Evolutionary conservation across 805 yeast genomes (phyloP).

Genomic region (Blastobotrys peoriensis): DNA sequence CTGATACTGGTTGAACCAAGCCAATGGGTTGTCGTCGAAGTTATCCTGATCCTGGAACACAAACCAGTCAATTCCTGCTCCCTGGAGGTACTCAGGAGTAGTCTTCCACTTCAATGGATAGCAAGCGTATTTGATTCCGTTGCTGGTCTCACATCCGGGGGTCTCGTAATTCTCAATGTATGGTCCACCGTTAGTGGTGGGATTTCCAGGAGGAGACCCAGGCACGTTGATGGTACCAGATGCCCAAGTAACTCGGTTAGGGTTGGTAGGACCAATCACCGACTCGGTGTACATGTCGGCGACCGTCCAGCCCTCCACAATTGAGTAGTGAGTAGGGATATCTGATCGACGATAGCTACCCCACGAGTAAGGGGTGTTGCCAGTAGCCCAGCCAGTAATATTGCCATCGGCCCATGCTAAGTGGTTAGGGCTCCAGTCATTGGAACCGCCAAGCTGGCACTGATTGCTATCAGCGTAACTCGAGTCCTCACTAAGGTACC

Average conservation of each 20-base stretch:
- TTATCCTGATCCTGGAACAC: constrained; percentile 20
- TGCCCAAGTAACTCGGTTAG: constrained; percentile 24
- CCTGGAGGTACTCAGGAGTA: constrained; percentile 17
- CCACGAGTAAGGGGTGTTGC: constrained; percentile 19
- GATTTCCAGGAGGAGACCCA: constrained; percentile 18
- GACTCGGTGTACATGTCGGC: constrained; percentile 24
- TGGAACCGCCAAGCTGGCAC: constrained; percentile 19
- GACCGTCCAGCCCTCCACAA: constrained; percentile 21
- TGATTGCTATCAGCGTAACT: constrained; percentile 16
- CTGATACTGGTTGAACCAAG: constrained; percentile 18
- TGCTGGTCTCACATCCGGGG: constrained; percentile 16
- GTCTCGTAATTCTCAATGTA: constrained; percentile 20
- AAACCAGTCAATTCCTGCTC: constrained; percentile 18
- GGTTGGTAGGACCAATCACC: constrained; percentile 23
- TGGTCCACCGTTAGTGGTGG: constrained; percentile 18
- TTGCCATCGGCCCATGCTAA: constrained; percentile 21
- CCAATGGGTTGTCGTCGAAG: constrained; percentile 20
- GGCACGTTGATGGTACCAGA: constrained; percentile 22
- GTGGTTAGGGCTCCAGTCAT: constrained; percentile 21
- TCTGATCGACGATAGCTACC: constrained; percentile 18
- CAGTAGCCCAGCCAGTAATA: constrained; percentile 20
- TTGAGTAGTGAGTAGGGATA: constrained; percentile 19
- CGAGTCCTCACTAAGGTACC: constrained; percentile 14
- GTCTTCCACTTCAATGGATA: constrained; percentile 23
- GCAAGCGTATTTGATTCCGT: constrained; percentile 15